Conservation (phyloP, 2,329 filamentous ascomycete species). For the Pseudogymnoascus sp. region DNA sequence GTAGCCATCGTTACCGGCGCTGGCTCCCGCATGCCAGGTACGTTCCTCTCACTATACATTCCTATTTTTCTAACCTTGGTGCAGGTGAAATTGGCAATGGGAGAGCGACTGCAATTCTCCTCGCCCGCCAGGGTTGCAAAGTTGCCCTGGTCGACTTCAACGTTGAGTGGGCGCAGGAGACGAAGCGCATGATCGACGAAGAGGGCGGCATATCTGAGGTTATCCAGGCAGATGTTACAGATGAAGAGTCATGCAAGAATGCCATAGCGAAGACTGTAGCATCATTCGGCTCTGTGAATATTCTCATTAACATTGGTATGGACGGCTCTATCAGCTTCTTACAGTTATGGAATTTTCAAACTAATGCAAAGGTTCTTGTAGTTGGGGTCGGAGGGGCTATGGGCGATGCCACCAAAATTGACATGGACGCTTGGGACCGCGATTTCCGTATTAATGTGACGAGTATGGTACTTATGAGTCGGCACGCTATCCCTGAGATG, state of each 20-base stretch:
- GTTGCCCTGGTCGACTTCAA: constrained; percentile 51
- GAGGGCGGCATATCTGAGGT: constrained; percentile 36
- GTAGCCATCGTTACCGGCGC: constrained; percentile 51
- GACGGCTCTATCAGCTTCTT: not conserved
- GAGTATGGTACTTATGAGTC: constrained; percentile 57
- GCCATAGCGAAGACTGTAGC: constrained; percentile 33
- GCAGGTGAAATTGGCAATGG: constrained; percentile 54
- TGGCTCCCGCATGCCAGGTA: constrained; percentile 31
- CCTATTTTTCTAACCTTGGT: constrained; percentile 14
- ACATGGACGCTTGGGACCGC: constrained; percentile 47
- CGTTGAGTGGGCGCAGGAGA: constrained; percentile 40
- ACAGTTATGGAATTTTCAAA: constrained; percentile 14
- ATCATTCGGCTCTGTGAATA: constrained; percentile 48
- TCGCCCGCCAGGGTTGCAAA: constrained; percentile 48
- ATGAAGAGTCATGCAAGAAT: constrained; percentile 40
- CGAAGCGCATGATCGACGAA: constrained; percentile 22
- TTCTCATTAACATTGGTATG: constrained; percentile 58
- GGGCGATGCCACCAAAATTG: constrained; percentile 52
- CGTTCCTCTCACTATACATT: not conserved
- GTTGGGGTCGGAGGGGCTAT: constrained; percentile 40
- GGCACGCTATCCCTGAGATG: constrained; percentile 54
- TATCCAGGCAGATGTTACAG: constrained; percentile 46
- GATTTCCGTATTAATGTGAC: constrained; percentile 53
- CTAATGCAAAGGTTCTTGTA: constrained; percentile 20
- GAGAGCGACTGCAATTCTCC: constrained; percentile 46